Conservation (phyloP, 2,329 filamentous ascomycete genomes). For the Fusarium sp. region DNA sequence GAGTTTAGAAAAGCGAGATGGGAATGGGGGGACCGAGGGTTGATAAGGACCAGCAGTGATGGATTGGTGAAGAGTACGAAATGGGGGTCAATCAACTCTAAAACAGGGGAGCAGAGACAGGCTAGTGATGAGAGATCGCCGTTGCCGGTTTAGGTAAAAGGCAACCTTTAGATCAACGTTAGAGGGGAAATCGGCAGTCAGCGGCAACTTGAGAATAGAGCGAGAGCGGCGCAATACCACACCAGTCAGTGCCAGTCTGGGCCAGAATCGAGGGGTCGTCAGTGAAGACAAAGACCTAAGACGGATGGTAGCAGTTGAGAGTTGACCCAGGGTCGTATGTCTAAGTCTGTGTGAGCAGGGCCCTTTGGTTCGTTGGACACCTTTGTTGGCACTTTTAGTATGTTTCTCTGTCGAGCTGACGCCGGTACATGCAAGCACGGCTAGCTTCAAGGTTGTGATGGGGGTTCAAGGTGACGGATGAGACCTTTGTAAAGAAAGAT, state of each 20-base stretch:
- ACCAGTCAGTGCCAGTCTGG: conserved; percentile 1
- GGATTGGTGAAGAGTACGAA: conserved; percentile 29
- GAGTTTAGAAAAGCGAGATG: conserved; percentile 17
- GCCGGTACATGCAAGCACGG: conserved; percentile 29
- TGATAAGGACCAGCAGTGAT: conserved; percentile 39
- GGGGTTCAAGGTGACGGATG: conserved; percentile 12
- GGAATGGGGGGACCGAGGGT: conserved; percentile 29
- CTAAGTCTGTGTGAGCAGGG: conserved; percentile 3
- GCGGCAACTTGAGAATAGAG: conserved; percentile 27
- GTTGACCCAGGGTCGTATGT: conserved; percentile 14
- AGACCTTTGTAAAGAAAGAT: conserved; percentile 27
- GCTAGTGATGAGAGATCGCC: conserved; percentile 43
- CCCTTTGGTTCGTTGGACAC: not conserved
- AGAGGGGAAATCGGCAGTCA: conserved; percentile 32
- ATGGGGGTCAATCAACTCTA: conserved; percentile 45
- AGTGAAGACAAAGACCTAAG: not conserved
- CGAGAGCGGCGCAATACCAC: conserved; percentile 33
- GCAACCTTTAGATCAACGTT: conserved; percentile 20
- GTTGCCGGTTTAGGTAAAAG: conserved; percentile 44
- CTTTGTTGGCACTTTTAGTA: not conserved
- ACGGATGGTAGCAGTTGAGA: conserved; percentile 1
- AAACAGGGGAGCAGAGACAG: conserved; percentile 39
- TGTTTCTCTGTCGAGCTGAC: conserved; percentile 15
- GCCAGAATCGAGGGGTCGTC: conserved; percentile 7
- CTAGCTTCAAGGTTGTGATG: conserved; percentile 25